phyloP scores from a whole-genome alignment of 2,329 filamentous ascomycete genomes.

The Exophiala sideris region DNA sequence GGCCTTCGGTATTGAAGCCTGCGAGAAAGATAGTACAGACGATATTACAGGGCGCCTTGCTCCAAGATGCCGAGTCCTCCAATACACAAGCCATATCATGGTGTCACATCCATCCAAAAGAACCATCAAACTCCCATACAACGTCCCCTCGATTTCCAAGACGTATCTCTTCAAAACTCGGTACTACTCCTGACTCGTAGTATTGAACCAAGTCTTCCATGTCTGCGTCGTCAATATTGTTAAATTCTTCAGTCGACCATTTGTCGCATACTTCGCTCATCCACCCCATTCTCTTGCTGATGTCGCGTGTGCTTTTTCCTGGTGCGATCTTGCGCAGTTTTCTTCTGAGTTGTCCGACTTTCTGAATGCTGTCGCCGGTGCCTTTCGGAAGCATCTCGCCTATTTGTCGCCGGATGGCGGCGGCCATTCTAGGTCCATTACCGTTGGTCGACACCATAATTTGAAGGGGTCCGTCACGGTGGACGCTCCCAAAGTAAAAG shows the following conservation, averaged over 20 bases:
- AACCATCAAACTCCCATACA: slow-evolving; percentile 29
- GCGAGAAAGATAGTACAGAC: no score
- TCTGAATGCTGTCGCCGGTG: slow-evolving; percentile 79
- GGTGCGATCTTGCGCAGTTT: slow-evolving; percentile 78
- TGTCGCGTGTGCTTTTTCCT: slow-evolving; percentile 31
- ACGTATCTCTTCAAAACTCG: slow-evolving; percentile 37
- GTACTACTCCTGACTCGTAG: slow-evolving; percentile 52
- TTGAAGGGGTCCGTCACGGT: slow-evolving; percentile 91
- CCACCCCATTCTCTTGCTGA: slow-evolving; percentile 51
- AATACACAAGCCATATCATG: not conserved
- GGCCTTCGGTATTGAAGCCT: no score
- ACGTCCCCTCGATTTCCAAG: slow-evolving; percentile 19
- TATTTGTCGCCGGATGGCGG: slow-evolving; percentile 78
- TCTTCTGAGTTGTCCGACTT: slow-evolving; percentile 74
- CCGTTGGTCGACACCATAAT: slow-evolving; percentile 99
- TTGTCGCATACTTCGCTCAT: slow-evolving; percentile 89
- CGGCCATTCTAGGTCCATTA: slow-evolving; percentile 87
- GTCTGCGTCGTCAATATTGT: slow-evolving; percentile 74
- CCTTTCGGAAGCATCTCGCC: slow-evolving; percentile 71
- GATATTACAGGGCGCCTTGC: no score
- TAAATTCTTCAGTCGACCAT: slow-evolving; percentile 81
- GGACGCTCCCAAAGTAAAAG: slow-evolving; percentile 96
- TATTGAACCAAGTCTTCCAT: slow-evolving; percentile 80
- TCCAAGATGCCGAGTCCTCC: not conserved
- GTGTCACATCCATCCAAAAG: slow-evolving; percentile 27